Conservation (phyloP, 2,329 filamentous ascomycete genomes). For the Colletotrichum chrysophilum region DNA sequence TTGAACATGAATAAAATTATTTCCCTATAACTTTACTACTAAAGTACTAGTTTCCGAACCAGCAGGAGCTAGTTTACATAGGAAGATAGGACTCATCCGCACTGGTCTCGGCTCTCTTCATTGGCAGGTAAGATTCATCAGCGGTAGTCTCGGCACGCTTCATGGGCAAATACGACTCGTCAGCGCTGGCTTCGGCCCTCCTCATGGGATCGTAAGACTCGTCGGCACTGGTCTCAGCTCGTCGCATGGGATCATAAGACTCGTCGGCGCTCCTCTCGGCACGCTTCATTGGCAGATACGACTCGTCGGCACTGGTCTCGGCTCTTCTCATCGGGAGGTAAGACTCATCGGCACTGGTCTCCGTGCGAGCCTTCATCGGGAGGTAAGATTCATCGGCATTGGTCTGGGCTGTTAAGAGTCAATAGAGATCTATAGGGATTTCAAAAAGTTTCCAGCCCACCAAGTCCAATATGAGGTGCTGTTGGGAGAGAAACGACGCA, state of each 20-base stretch:
- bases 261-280: conserved; percentile 5
- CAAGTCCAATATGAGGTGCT: not conserved
- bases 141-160: not conserved
- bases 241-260: not conserved
- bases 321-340: conserved; percentile 6
- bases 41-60: not conserved
- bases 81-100: not conserved
- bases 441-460: not conserved
- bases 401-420: not conserved
- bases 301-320: conserved; percentile 9
- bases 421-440: not conserved
- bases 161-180: not conserved
- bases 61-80: not conserved
- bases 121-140: not conserved
- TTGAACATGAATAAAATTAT: not conserved
- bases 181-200: not conserved
- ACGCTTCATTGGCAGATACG: not conserved
- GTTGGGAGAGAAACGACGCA: not conserved
- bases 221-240: not conserved
- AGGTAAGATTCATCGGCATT: conserved; percentile 14
- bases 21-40: not conserved
- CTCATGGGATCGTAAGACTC: not conserved
- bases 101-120: not conserved
- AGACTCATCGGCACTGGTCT: conserved; percentile 10
- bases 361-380: conserved; percentile 1